Evolutionary conservation across 2,329 filamentous ascomycete species (phyloP).

Genomic region (Ceratocystis variospora): DNA sequence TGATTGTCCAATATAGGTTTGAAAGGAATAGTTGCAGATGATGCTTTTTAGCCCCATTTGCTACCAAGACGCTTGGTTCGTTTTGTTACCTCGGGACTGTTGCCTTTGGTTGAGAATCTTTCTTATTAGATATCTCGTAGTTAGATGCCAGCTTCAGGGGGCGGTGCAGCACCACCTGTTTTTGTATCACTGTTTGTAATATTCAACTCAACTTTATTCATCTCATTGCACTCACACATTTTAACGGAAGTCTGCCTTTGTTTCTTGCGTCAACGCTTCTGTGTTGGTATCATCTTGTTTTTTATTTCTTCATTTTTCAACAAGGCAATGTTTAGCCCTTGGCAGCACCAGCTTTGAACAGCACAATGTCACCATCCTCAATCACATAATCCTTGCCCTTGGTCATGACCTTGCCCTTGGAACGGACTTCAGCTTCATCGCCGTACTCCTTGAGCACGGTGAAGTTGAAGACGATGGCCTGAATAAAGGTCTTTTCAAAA

Average conservation of each 20-base stretch:
- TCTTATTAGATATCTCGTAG: constrained; percentile 2
- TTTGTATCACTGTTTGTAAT: neutral
- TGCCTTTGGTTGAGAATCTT: neutral
- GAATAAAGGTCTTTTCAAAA: constrained; percentile 99
- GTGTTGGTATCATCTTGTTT: constrained; percentile 17
- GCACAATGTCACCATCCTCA: constrained; percentile 66
- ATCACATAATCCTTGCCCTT: constrained; percentile 97
- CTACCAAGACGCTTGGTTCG: neutral
- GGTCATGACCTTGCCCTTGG: constrained; percentile 92
- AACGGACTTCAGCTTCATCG: constrained; percentile 76
- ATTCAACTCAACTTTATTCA: neutral
- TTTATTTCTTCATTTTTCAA: constrained; percentile 1
- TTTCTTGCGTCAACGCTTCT: too few species aligned
- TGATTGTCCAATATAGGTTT: neutral
- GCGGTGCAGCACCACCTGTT: neutral
- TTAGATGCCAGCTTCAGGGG: too few species aligned
- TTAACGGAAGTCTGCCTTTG: neutral
- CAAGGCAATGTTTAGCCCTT: constrained; percentile 40
- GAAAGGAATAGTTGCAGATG: neutral
- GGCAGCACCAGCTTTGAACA: constrained; percentile 81
- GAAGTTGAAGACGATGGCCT: constrained; percentile 90
- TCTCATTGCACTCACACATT: neutral
- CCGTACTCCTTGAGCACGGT: constrained; percentile 66
- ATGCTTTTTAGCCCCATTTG: neutral
- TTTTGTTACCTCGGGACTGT: neutral